These are phyloP conservation scores for Fimicolochytrium jonesii DNA, from an alignment of 192 early-diverging fungal genomes.

Conservation along the genomic window DNA sequence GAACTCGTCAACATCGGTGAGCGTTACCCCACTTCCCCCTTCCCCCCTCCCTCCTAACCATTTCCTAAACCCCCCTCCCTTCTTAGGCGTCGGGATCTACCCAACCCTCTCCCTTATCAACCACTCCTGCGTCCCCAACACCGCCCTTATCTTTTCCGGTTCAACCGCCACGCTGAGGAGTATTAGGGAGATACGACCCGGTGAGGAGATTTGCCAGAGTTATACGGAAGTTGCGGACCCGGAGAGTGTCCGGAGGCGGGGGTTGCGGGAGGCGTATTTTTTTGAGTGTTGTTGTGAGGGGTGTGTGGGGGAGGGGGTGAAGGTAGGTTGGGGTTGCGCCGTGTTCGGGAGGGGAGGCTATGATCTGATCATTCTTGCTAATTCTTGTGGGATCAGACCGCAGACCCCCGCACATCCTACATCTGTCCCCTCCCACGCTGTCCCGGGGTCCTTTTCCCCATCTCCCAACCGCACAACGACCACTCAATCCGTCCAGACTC, in stretches of 20 bases:
- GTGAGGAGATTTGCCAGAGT: constrained; percentile 37
- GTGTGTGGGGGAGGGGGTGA: background rate
- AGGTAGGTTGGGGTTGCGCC: too few relatives aligned
- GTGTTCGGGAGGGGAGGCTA: too few relatives aligned
- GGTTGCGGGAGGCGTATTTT: constrained; percentile 35
- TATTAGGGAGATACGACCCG: constrained; percentile 27
- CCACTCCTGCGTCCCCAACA: constrained; percentile 44
- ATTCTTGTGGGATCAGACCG: background rate
- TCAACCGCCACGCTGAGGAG: constrained; percentile 22
- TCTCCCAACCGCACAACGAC: background rate
- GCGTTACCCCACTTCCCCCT: background rate
- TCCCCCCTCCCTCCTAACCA: too few relatives aligned
- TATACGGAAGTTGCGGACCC: constrained; percentile 36
- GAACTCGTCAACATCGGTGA: constrained; percentile 36
- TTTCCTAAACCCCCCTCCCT: background rate
- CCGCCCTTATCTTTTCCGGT: constrained; percentile 33
- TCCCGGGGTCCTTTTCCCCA: background rate
- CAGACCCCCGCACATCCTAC: background rate
- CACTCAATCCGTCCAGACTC: too few relatives aligned
- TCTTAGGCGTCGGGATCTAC: constrained; percentile 35
- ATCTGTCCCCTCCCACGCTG: background rate
- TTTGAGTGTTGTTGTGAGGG: constrained; percentile 32
- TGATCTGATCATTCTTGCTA: too few relatives aligned
- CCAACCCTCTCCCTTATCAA: constrained; percentile 37
- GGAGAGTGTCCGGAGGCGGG: constrained; percentile 21